Conservation (phyloP, 202 grass and related monocot genomes). For the Dendrocalamus latiflorus region DNA sequence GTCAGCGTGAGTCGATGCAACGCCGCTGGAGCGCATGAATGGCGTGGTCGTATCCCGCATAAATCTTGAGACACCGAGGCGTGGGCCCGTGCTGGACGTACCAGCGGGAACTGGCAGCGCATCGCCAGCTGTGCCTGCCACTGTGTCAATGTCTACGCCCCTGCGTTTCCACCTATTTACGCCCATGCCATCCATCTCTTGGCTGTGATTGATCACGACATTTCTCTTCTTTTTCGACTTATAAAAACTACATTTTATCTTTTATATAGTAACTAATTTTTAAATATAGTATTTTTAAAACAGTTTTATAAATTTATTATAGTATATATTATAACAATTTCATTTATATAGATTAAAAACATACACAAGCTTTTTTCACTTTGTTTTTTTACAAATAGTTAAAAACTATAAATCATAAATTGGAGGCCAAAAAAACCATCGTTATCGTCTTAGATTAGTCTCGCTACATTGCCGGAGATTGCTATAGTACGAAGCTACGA, state of each 20-base stretch:
- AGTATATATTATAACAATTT: no score
- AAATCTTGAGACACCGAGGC: slow-evolving; percentile 43
- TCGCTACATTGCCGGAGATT: not conserved
- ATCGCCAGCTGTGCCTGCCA: slow-evolving; percentile 30
- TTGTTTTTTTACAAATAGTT: no score
- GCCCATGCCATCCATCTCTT: not conserved
- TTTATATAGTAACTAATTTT: no score
- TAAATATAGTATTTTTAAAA: no score
- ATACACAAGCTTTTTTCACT: no score
- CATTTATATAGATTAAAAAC: no score
- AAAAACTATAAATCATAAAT: no score
- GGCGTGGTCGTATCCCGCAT: not conserved
- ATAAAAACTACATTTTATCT: no score
- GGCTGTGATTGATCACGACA: not conserved
- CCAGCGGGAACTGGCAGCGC: slow-evolving; percentile 19
- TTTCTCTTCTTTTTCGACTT: no score
- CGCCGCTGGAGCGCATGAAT: not conserved
- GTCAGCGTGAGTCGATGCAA: not conserved
- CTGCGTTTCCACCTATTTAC: not conserved
- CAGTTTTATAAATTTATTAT: no score
- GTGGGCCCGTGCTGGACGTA: not conserved
- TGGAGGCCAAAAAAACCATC: no score
- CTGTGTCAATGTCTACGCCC: not conserved
- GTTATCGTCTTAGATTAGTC: not conserved
- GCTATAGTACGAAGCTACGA: no score